Percentiles rank a stretch among this genome's conserved stretches.
Conservation (phyloP, 2,329 filamentous ascomycete species). For the Aspergillus sp. region DNA sequence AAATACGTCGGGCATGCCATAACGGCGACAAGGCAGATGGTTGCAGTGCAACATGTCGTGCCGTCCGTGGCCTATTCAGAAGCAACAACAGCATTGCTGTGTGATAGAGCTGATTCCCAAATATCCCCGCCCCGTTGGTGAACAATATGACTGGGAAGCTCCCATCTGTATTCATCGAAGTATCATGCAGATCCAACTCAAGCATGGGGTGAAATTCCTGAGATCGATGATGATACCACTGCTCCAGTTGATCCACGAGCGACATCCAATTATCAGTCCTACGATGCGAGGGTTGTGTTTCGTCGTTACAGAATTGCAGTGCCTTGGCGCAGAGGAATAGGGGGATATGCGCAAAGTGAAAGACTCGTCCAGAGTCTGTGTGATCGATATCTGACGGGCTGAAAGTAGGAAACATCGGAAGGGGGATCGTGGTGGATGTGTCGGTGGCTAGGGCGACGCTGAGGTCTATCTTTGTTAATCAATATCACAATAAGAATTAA, state of each 20-base stretch:
- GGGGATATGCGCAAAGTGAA: slow-evolving; percentile 16
- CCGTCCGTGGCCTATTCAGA: slow-evolving; percentile 46
- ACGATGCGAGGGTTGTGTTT: slow-evolving; percentile 5
- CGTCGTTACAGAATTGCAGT: slow-evolving; percentile 13
- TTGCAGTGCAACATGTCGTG: slow-evolving; percentile 25
- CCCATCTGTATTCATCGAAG: slow-evolving; percentile 8
- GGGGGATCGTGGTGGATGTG: slow-evolving; percentile 8
- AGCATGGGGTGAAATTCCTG: slow-evolving; percentile 25
- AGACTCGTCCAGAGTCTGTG: slow-evolving; percentile 9
- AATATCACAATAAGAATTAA: neutral
- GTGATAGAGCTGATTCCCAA: slow-evolving; percentile 54
- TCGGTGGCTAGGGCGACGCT: slow-evolving; percentile 19
- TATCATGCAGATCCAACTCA: slow-evolving; percentile 29
- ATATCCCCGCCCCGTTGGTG: slow-evolving; percentile 39
- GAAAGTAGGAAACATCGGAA: slow-evolving; percentile 11
- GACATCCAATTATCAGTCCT: slow-evolving; percentile 16
- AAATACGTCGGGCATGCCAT: slow-evolving; percentile 48
- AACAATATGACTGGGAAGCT: slow-evolving; percentile 40
- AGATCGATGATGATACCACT: slow-evolving; percentile 23
- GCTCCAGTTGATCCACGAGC: slow-evolving; percentile 18
- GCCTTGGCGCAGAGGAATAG: slow-evolving; percentile 23
- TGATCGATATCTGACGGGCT: slow-evolving; percentile 4
- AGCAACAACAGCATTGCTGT: slow-evolving; percentile 52
- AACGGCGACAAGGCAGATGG: slow-evolving; percentile 38
- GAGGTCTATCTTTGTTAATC: slow-evolving; percentile 14